Base-by-base conservation (phyloP, 148 eudicot species). In the Polygonum maritimum region DNA sequence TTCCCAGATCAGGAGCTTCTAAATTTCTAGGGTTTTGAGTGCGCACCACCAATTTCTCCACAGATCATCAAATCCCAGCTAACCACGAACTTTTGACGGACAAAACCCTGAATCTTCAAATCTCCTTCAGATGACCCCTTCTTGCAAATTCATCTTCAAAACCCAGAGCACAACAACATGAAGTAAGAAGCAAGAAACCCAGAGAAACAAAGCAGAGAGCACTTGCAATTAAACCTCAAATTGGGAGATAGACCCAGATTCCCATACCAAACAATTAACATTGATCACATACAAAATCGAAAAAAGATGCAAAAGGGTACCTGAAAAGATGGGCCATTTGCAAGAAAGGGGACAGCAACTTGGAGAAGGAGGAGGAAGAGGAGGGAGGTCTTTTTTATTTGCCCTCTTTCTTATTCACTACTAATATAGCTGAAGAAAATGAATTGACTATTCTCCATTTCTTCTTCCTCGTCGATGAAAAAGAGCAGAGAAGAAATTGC, bases 161-260 rank as follows among this genome's bases (percentile, higher is more conserved):
- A 26, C 4, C 36, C 35, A 60, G 11, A 60, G 31, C 69, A 60
- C 36, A 57, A 60, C 36, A 57, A 19, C 26, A 57, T 57, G 19
- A 54, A 54, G 60, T n/a, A 54, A 54, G 60, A 54, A 54, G 60
- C 60, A 54, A 54, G 60, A 54, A 54, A 54, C 10, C 60, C 60
- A 26, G 60, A 54, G 26, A 26, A 5, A 19, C 60, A 54, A 54
- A 54, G 19, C 60, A 21, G 19, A 5, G 31, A 57, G 22, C 63
- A 57, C 63, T 57, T 21, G 63, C 33, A 57, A 19, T 19, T 57
- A 54, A 54, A n/a, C 26, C 35, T 60, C 69, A 31, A 60, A 60
- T 19, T 57, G 69, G 21, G 69, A 26, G 69, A 26, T 26, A 60
- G 31, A 60, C 38, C 69, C 69, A 60, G 69, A 60, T 26, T 31